These are phyloP conservation scores for Zea luxurians DNA, from an alignment of 176 grass and related monocot species.

Conservation along the genomic window DNA sequence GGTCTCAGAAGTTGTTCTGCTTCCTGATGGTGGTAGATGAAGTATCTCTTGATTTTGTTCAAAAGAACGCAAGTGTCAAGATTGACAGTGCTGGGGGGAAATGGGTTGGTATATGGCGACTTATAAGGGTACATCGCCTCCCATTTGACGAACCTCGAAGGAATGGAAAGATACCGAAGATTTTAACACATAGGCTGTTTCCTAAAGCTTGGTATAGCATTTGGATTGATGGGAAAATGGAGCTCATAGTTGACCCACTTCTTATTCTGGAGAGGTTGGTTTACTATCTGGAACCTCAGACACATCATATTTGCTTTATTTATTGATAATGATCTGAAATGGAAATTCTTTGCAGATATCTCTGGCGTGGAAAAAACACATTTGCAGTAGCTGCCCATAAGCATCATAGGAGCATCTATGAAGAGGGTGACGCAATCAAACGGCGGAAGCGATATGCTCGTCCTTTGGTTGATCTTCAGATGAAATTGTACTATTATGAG, in stretches of 20 bases:
- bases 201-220: slow-evolving; percentile 92
- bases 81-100: slow-evolving; percentile 66
- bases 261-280: slow-evolving; percentile 90
- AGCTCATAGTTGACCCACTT: slow-evolving; percentile 90
- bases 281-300: not conserved
- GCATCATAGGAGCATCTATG: slow-evolving; percentile 91
- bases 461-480: slow-evolving; percentile 91
- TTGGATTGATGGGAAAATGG: slow-evolving; percentile 99
- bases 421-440: slow-evolving; percentile 93
- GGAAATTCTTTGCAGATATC: slow-evolving; percentile 57
- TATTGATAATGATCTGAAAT: not conserved
- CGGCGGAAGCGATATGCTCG: slow-evolving; percentile 86
- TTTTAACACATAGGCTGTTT: slow-evolving; percentile 88
- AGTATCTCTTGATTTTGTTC: slow-evolving; percentile 81
- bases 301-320: slow-evolving; percentile 7
- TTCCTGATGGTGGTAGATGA: slow-evolving; percentile 97
- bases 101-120: slow-evolving; percentile 94
- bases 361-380: slow-evolving; percentile 80
- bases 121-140: slow-evolving; percentile 57
- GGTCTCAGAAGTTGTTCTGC: slow-evolving; percentile 89
- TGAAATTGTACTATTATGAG: slow-evolving; percentile 87
- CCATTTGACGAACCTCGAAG: slow-evolving; percentile 98
- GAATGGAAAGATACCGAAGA: slow-evolving; percentile 94
- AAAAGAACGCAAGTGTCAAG: slow-evolving; percentile 69
- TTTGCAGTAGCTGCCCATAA: slow-evolving; percentile 92